These are phyloP conservation scores for Miscanthus lutarioriparius DNA, from an alignment of 176 grass and related monocot genomes.

Conservation along the genomic window DNA sequence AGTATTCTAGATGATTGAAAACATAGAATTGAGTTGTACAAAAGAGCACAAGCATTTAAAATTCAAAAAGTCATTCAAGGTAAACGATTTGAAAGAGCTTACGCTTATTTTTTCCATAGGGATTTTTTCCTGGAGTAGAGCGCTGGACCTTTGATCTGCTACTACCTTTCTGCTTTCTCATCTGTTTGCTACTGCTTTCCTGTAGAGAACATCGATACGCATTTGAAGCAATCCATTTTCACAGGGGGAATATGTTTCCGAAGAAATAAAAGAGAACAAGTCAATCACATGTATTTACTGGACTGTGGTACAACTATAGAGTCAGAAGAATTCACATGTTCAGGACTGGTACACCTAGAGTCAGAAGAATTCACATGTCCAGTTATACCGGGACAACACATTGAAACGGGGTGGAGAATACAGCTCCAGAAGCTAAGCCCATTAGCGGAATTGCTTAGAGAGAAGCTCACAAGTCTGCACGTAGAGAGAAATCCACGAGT, in stretches of 20 bases:
- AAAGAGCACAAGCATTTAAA: neutral
- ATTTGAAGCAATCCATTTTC: neutral
- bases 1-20: neutral
- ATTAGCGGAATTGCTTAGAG: neutral
- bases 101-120: slow-evolving; percentile 43
- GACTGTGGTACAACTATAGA: neutral
- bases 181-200: slow-evolving; percentile 44
- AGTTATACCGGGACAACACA: neutral
- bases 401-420: neutral
- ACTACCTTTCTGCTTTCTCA: slow-evolving; percentile 34
- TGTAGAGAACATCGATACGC: neutral
- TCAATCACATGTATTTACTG: neutral
- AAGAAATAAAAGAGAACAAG: slow-evolving; percentile 1
- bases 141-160: slow-evolving; percentile 24
- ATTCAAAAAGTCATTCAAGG: neutral
- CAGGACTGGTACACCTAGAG: neutral
- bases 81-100: neutral
- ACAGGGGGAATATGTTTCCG: neutral
- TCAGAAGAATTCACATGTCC: neutral
- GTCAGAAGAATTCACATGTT: neutral
- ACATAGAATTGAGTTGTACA: neutral
- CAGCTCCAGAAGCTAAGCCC: neutral
- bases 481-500: neutral
- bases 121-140: slow-evolving; percentile 25
- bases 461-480: neutral